These are phyloP conservation scores for Trichosporon sp. DNA, from an alignment of 1,284 basidiomycete genomes.

Conservation along the genomic window DNA sequence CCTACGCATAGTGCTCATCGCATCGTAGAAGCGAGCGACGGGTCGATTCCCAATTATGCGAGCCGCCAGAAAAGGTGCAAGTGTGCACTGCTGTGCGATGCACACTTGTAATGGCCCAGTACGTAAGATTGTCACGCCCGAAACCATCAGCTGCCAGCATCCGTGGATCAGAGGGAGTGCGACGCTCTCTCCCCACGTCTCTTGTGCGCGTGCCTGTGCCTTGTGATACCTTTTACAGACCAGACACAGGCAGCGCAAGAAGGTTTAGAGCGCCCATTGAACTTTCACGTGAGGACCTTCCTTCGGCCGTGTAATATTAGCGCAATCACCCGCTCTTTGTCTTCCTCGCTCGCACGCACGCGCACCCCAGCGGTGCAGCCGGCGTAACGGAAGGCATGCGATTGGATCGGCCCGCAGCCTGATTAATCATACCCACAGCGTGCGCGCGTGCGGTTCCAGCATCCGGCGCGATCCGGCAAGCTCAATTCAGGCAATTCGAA, in stretches of 20 bases:
- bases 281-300: neutral
- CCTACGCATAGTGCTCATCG: no score
- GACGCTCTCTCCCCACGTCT: neutral
- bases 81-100: no score
- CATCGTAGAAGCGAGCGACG: neutral
- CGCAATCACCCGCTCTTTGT: no score
- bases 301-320: neutral
- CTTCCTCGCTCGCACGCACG: no score
- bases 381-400: neutral
- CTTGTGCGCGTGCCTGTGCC: neutral
- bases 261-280: neutral
- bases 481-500: neutral
- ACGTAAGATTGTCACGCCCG: neutral
- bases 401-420: neutral
- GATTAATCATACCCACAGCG: neutral
- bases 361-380: neutral
- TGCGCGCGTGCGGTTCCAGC: neutral
- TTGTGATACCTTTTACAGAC: neutral
- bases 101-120: no score
- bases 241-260: neutral
- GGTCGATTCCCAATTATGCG: no score
- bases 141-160: neutral
- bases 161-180: neutral
- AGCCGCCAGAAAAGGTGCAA: no score
- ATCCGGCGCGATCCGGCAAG: neutral